These are phyloP conservation scores for Cladosporium sp. DNA, from an alignment of 2,329 filamentous ascomycete genomes.

Conservation along the genomic window DNA sequence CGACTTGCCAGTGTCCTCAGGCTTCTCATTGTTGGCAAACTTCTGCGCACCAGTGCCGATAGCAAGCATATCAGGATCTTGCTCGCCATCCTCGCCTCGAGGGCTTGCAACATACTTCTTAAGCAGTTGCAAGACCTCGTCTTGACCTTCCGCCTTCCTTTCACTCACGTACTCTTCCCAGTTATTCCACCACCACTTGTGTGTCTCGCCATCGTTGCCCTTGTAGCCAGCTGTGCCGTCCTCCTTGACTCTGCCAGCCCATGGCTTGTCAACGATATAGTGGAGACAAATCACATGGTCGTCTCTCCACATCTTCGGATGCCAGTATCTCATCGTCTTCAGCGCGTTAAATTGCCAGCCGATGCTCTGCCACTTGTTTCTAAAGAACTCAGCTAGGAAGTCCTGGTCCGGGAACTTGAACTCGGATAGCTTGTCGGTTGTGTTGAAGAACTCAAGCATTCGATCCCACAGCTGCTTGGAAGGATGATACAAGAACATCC, in stretches of 20 bases:
- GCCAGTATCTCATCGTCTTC: constrained; percentile 53
- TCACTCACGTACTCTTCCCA: constrained; percentile 35
- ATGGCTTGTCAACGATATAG: constrained; percentile 56
- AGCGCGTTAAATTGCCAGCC: constrained; percentile 52
- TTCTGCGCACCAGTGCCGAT: constrained; percentile 28
- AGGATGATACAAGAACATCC: constrained; percentile 50
- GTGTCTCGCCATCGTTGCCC: constrained; percentile 49
- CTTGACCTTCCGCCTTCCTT: constrained; percentile 4
- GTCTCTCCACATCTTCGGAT: constrained; percentile 48
- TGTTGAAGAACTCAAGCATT: constrained; percentile 41
- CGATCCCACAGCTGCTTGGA: constrained; percentile 34
- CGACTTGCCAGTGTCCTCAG: background rate
- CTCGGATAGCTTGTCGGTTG: constrained; percentile 35
- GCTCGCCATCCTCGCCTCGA: constrained; percentile 13
- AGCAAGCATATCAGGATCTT: constrained; percentile 26
- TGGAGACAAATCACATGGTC: constrained; percentile 46
- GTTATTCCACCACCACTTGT: constrained; percentile 50
- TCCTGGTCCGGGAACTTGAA: constrained; percentile 54
- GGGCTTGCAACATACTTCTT: constrained; percentile 13
- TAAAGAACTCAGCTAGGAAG: constrained; percentile 49
- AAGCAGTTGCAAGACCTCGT: constrained; percentile 4
- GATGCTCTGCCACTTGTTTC: constrained; percentile 40
- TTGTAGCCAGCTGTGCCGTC: constrained; percentile 46
- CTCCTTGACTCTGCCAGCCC: constrained; percentile 40
- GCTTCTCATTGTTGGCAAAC: constrained; percentile 25